Evolutionary conservation across 768 basidiomycete genomes (phyloP).

Genomic region (Boletus rex-veris): DNA sequence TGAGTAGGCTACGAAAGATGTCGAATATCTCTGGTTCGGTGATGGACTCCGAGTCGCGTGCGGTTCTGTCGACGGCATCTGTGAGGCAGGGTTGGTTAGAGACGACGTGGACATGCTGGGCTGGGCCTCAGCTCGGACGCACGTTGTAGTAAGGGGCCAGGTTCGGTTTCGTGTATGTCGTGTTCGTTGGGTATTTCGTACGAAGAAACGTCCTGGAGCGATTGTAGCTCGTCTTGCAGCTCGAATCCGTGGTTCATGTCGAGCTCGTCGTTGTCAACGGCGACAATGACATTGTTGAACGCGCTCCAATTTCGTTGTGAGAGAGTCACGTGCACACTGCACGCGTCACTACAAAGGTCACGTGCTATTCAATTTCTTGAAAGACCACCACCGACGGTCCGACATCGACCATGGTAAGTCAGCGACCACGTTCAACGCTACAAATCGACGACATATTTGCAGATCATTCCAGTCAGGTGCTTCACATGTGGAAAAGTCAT

Average conservation of each 20-base stretch:
- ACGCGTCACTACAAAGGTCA: conserved; percentile 9
- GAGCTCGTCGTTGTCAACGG: conserved; percentile 4
- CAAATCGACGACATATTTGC: neutral
- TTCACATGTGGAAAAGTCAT: conserved; percentile 98
- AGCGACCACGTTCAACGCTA: neutral
- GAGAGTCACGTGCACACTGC: conserved; percentile 30
- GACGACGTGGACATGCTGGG: neutral
- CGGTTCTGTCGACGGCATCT: conserved; percentile 82
- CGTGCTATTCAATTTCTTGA: neutral
- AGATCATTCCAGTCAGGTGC: conserved; percentile 97
- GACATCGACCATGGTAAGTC: conserved; percentile 24
- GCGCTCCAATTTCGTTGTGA: conserved; percentile 6
- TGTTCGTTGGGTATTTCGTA: conserved; percentile 72
- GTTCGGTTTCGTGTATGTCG: conserved; percentile 56
- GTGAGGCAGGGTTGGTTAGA: conserved; percentile 13
- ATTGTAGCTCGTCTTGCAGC: conserved; percentile 73
- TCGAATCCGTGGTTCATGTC: conserved; percentile 54
- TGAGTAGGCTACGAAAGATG: conserved; percentile 77
- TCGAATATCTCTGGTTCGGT: conserved; percentile 70
- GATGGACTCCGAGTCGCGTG: conserved; percentile 72
- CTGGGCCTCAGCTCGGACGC: conserved; percentile 13
- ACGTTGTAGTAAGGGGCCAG: conserved; percentile 59
- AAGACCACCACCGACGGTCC: conserved; percentile 1
- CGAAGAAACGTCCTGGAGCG: conserved; percentile 53
- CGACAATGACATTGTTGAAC: conserved; percentile 1